Evolutionary conservation across 2,329 filamentous ascomycete species (phyloP), one percentile per base, ranked within the genome.

Genomic region (Claviceps arundinis): DNA sequence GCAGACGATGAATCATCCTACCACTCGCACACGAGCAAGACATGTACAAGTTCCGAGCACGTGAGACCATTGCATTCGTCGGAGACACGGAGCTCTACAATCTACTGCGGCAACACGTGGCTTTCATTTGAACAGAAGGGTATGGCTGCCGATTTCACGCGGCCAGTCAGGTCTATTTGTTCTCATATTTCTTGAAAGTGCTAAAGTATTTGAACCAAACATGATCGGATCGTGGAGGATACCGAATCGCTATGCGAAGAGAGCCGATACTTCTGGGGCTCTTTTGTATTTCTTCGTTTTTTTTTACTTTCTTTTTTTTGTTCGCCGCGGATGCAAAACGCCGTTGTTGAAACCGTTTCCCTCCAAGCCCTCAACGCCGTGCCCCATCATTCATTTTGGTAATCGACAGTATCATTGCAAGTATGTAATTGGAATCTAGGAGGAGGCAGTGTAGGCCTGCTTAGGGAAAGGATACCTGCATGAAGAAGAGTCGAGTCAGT

Each of bases 391-490:
- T 62, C 59, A 56, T 56, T 57, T 51, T 44, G 42, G 38, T 30
- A 24, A 50, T 46, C 11, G 40, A 51, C 48, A 53, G 38, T 50
- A 50, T 55, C 49, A 16, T 44, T 40, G 40, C 57, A 55, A 52
- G 56, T 22, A 22, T 22, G 3, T 50, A 50, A 56, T 52, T 34
- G 58, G 57, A 50, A 56, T 58, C 60, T 64, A 68, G 52, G 70
- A 63, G 46, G 71, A 72, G 57, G 75, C 65, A 61, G 76, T 69
- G 71, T 89, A 91, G 59, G 80, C 73, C 71, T 90, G 81, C 78
- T 91, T 90, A 64, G 86, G 86, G 75, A 82, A 86, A 60, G 87
- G 87, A 75, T 82, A 90, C 60, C 86, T 89, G 65, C 17, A 34
- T 17, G 5, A 19, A 45, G 51, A 52, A 45, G 51, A 52, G 53